Conservation (phyloP, 306 rosid species). For the Potentilla sterilis region DNA sequence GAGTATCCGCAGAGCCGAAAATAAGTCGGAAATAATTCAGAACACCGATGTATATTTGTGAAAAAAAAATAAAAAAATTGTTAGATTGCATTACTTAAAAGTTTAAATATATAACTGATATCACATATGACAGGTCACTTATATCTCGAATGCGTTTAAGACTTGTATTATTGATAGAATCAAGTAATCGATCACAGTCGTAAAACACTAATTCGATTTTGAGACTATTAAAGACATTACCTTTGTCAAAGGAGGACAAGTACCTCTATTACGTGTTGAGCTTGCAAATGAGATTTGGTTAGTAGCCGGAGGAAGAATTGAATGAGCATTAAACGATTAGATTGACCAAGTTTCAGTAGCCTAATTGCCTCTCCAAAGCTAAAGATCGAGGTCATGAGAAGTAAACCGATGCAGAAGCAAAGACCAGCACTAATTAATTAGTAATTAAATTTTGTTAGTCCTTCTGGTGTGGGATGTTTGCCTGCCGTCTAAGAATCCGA, state of each 20-base stretch:
- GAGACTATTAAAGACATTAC: background rate
- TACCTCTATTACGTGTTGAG: background rate
- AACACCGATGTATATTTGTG: too few relatives aligned
- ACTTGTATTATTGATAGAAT: too few relatives aligned
- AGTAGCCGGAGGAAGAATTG: background rate
- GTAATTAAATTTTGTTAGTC: background rate
- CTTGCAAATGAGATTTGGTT: background rate
- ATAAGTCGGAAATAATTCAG: too few relatives aligned
- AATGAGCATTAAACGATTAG: background rate
- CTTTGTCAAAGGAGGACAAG: background rate
- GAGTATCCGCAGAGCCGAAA: too few relatives aligned
- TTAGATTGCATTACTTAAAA: too few relatives aligned
- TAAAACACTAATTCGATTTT: too few relatives aligned
- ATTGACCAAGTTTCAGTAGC: background rate
- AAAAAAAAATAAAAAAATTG: too few relatives aligned
- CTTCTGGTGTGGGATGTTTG: slow-evolving; percentile 26
- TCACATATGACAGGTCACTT: too few relatives aligned
- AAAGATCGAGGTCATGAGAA: too few relatives aligned
- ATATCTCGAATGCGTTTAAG: too few relatives aligned
- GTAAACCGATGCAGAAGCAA: background rate
- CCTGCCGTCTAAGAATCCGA: slow-evolving; percentile 12
- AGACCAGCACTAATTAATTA: background rate
- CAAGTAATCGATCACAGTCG: too few relatives aligned
- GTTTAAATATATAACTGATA: too few relatives aligned
- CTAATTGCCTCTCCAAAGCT: background rate